Base-by-base conservation (phyloP, 805 yeast species). In the Jamesozyma hellenica region DNA sequence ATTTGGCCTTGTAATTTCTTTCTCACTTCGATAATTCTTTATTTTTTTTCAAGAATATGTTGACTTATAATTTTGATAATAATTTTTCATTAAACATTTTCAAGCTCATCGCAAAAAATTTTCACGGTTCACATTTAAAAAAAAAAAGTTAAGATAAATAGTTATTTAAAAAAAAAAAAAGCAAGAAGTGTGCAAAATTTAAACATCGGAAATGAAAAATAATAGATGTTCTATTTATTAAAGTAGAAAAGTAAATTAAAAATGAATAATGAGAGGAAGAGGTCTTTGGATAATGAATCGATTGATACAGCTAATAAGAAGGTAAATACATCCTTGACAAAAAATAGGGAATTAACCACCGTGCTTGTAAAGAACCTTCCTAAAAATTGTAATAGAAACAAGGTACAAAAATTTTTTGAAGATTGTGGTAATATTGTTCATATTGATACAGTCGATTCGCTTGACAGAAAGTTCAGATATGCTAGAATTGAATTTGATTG, bases 401-500 rank as follows among this genome's bases (percentile, higher is more conserved):
- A 65, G 3, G 36, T 82, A 1, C 39, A 46, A 2, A 48, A 51
- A 1, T 68, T 73, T 38, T 80, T 84, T 52, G 43, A 56, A 29
- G 81, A 74, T 21, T 83, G 88, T 58, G 94, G 92, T 1, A 51
- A 44, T 0, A 67, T 78, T 3, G 51, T 58, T 27, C 66, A 66
- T 14, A 46, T 74, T 1, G 57, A 53, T 29, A 46, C 56, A 7
- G 31, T 45, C 2, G 56, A 50, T 25, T 38, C 57, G 3, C 2
- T 41, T 0, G 50, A 46, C 34, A 52, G 43, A 25, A 18, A 40
- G 1, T 43, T 42, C 1, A 43, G 59, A 2, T 51, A 63, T 29
- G 86, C 85, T 0, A 63, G 71, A n/a, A 51, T 84, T 1, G 94
- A 82, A 48, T 77, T 82, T 46, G 42, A 64, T 0, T 53, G 52